Evolutionary conservation across 2,329 filamentous ascomycete genomes (phyloP), one percentile per base, ranked within the genome.

Genomic region (Coleophoma cylindrospora): DNA sequence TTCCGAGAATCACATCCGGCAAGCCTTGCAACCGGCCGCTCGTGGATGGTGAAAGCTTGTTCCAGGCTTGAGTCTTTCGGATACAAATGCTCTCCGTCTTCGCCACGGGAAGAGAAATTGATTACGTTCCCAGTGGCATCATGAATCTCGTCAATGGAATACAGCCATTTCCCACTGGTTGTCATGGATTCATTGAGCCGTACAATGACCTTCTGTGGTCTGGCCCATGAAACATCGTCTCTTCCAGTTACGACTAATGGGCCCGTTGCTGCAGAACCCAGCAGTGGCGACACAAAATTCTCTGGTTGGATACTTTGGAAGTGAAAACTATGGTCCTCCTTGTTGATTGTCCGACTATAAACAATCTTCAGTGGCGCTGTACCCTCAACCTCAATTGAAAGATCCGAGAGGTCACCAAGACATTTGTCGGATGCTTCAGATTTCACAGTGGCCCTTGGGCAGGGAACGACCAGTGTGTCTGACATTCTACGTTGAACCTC

Each of bases 281-380:
- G 70, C 34, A 95, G 73, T 1, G 91, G 90, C 1, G 90, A 95
- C 3, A 80, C 75, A 61, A 91, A 86, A 34, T 89, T 88, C 45
- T 96, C 91, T 0, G 94, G 91, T 60, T 96, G 91, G 41, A 99
- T 82, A 62, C 89, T 96, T 68, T 97, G 91, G 60, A 95, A 92
- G 55, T 92, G 90, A 58, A 91, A 90, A 53, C 88, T 89, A 59
- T 86, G 84, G 56, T 95, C 84, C 56, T 88, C 86, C 54, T 84
- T 83, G 59, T 97, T 96, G 59, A 96, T 84, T 7, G 84, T 86
- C 48, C 91, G 86, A 61, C 89, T 94, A 69, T 99, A 99, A 60
- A 89, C 89, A 59, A 99, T 88, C 65, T 91, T 91, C 56, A 99
- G 75, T 3, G 94, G 94, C 3, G 95, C 89, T 0, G 91, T 95